A percentile compares a stretch with the other conserved stretches of the same genome.
Conservation (phyloP, 139 green algal species). For the Coelastrella sp. region DNA sequence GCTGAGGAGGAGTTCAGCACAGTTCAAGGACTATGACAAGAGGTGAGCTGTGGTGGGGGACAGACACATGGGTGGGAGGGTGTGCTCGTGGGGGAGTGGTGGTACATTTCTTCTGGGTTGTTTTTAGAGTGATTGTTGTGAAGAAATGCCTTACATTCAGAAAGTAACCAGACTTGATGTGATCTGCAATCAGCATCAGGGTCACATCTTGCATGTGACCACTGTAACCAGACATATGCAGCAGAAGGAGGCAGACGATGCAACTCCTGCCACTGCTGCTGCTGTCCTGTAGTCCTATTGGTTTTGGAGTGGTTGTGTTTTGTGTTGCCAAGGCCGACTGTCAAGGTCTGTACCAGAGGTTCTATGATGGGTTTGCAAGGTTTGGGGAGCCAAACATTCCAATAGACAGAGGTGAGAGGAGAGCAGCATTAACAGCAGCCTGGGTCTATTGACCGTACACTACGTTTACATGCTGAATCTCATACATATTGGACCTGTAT, state of each 20-base stretch:
- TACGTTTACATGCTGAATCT: background rate
- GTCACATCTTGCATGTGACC: too few species aligned
- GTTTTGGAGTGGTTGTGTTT: constrained; percentile 88
- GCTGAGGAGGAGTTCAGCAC: constrained; percentile 62
- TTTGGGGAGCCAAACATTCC: constrained; percentile 83
- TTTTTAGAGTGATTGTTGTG: too few species aligned
- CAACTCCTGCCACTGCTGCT: too few species aligned
- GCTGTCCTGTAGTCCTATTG: constrained; percentile 62
- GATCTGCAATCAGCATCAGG: too few species aligned
- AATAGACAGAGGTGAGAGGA: constrained; percentile 60
- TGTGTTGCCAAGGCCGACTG: constrained; percentile 76
- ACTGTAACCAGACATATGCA: too few species aligned
- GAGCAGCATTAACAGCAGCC: background rate
- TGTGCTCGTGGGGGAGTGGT: too few species aligned
- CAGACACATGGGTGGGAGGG: too few species aligned
- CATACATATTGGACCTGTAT: too few species aligned
- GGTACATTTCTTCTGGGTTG: too few species aligned
- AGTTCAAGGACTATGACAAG: constrained; percentile 88
- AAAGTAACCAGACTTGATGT: too few species aligned
- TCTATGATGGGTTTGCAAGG: constrained; percentile 74
- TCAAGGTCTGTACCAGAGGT: constrained; percentile 72
- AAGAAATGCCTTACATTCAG: too few species aligned
- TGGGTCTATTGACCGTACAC: background rate
- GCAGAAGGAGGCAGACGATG: too few species aligned
- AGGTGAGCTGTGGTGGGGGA: constrained; percentile 17